Conservation (phyloP, 2,329 filamentous ascomycete species). For the Alternaria brassicae region DNA sequence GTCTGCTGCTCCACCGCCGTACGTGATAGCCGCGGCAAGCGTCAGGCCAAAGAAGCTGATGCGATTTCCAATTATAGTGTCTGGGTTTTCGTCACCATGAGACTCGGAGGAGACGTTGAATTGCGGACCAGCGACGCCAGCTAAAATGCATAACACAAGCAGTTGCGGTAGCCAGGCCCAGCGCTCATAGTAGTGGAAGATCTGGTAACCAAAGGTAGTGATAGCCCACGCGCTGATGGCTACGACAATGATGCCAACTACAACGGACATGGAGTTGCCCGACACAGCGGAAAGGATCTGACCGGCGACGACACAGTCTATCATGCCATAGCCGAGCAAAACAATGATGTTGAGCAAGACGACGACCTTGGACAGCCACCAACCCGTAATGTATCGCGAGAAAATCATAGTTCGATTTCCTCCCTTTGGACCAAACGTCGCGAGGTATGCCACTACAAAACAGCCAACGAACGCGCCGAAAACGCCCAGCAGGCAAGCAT, state of each 20-base stretch:
- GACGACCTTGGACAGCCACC: slow-evolving; percentile 69
- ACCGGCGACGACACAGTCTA: slow-evolving; percentile 71
- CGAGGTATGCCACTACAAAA: slow-evolving; percentile 64
- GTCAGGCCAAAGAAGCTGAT: slow-evolving; percentile 75
- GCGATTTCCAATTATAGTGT: slow-evolving; percentile 63
- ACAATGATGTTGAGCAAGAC: slow-evolving; percentile 69
- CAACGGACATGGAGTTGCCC: slow-evolving; percentile 64
- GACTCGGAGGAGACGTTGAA: slow-evolving; percentile 64
- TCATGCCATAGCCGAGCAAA: slow-evolving; percentile 67
- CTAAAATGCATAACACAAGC: slow-evolving; percentile 66
- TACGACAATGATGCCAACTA: slow-evolving; percentile 71
- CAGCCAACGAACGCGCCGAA: slow-evolving; percentile 65
- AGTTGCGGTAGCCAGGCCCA: slow-evolving; percentile 71
- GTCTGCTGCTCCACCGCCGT: slow-evolving; percentile 68
- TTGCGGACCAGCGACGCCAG: slow-evolving; percentile 65
- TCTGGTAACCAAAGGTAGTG: slow-evolving; percentile 70
- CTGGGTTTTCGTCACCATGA: slow-evolving; percentile 54
- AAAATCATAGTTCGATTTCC: slow-evolving; percentile 69
- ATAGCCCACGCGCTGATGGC: slow-evolving; percentile 69
- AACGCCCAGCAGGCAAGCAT: slow-evolving; percentile 63
- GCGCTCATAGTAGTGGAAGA: slow-evolving; percentile 73
- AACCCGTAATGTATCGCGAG: slow-evolving; percentile 66
- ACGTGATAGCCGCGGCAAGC: slow-evolving; percentile 69
- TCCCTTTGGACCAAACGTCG: slow-evolving; percentile 67
- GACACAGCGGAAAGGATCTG: slow-evolving; percentile 73